These are phyloP conservation scores for Rhodamnia rubescens DNA, from an alignment of 345 rosid genomes.

Conservation along the genomic window DNA sequence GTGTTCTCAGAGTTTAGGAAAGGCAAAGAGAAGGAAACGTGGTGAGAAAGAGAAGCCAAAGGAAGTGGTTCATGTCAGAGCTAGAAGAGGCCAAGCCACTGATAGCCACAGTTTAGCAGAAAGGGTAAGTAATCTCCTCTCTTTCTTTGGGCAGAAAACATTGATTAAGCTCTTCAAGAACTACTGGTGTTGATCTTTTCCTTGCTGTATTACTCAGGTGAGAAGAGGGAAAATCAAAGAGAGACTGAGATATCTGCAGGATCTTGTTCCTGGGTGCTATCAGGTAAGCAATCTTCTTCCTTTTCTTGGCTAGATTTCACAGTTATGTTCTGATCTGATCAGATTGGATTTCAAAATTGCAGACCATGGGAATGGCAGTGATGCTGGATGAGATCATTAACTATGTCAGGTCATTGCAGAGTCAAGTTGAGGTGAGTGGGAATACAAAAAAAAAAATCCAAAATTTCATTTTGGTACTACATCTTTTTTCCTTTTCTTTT, in stretches of 20 bases:
- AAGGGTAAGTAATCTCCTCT: conserved; percentile 32
- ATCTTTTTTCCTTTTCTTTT: background rate
- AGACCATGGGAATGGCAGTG: conserved; percentile 86
- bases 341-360: background rate
- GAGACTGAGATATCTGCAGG: conserved; percentile 57
- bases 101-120: conserved; percentile 93
- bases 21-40: conserved; percentile 39
- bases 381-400: conserved; percentile 82
- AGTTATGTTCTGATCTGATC: background rate
- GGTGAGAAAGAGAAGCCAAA: conserved; percentile 29
- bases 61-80: conserved; percentile 89
- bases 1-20: background rate
- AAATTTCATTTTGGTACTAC: background rate
- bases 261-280: conserved; percentile 82
- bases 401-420: conserved; percentile 70
- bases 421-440: conserved; percentile 67
- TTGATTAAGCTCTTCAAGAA: background rate
- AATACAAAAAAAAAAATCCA: background rate
- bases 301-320: background rate
- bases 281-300: conserved; percentile 26
- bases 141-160: background rate
- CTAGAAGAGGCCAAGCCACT: conserved; percentile 92
- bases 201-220: conserved; percentile 18
- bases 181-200: background rate
- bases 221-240: conserved; percentile 79